Conservation (phyloP, 2,329 filamentous ascomycete species). For the Fusarium floridanum region DNA sequence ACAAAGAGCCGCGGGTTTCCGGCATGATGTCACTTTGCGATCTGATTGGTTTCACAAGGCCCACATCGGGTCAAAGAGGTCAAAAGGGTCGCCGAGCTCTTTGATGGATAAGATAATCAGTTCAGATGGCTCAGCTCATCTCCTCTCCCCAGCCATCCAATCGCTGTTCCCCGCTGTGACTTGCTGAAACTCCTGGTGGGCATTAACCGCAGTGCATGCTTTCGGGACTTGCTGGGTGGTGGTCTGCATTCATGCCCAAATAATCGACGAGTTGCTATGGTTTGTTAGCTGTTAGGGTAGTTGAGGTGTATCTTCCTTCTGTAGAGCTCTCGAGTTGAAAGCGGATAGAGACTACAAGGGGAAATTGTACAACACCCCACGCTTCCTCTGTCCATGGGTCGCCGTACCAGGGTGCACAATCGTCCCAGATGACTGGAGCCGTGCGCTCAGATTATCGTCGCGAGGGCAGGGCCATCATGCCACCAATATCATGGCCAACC, state of each 20-base stretch:
- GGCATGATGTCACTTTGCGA: conserved; percentile 36
- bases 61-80: neutral
- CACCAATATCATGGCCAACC: conserved; percentile 22
- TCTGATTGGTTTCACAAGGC: conserved; percentile 33
- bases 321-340: conserved; percentile 20
- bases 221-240: conserved; percentile 11
- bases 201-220: neutral
- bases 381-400: conserved; percentile 13
- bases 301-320: neutral
- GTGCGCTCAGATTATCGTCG: conserved; percentile 13
- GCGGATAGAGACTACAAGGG: conserved; percentile 20
- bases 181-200: conserved; percentile 7
- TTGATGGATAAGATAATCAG: conserved; percentile 42
- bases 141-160: conserved; percentile 13
- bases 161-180: conserved; percentile 26
- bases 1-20: conserved; percentile 43
- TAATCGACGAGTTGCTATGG: conserved; percentile 16
- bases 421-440: conserved; percentile 21
- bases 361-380: conserved; percentile 6
- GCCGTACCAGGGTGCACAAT: conserved; percentile 17
- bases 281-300: neutral
- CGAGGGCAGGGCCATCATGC: conserved; percentile 28
- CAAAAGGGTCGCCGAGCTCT: conserved; percentile 30
- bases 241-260: conserved; percentile 3
- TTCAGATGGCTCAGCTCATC: neutral